Evolutionary conservation across 2,329 filamentous ascomycete genomes (phyloP).

Genomic region (Fusarium nurragi): DNA sequence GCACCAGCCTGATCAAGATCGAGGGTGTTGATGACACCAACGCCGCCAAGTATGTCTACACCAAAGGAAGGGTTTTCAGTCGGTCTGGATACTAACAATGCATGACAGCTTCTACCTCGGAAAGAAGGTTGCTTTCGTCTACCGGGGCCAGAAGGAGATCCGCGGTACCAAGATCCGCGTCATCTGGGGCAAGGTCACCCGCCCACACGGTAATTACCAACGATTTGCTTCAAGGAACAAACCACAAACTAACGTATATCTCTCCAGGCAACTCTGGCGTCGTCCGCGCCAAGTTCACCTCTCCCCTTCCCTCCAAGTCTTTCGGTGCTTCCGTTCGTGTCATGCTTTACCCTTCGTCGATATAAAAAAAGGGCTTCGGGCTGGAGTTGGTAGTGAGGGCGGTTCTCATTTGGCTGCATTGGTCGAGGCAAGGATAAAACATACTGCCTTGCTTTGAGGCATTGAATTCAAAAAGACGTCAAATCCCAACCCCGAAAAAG

Average conservation of each 20-base stretch:
- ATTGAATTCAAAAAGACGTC: constrained; percentile 64
- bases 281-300: constrained; percentile 96
- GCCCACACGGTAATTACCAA: constrained; percentile 81
- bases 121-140: constrained; percentile 99
- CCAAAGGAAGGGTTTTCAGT: background rate
- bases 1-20: constrained; percentile 96
- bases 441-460: constrained; percentile 63
- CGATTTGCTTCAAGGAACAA: background rate
- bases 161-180: constrained; percentile 98
- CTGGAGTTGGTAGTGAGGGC: constrained; percentile 70
- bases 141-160: constrained; percentile 93
- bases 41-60: constrained; percentile 78
- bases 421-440: constrained; percentile 67
- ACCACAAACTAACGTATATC: constrained; percentile 23
- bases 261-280: constrained; percentile 90
- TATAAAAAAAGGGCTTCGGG: constrained; percentile 77
- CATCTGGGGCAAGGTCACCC: constrained; percentile 98
- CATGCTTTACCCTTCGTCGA: constrained; percentile 98
- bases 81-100: constrained; percentile 40
- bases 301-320: constrained; percentile 94
- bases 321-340: constrained; percentile 96
- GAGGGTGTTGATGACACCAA: constrained; percentile 94
- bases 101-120: constrained; percentile 85
- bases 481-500: constrained; percentile 49
- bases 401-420: constrained; percentile 70